phyloP scores from a whole-genome alignment of 306 rosid genomes.

The Biancaea sappan region DNA sequence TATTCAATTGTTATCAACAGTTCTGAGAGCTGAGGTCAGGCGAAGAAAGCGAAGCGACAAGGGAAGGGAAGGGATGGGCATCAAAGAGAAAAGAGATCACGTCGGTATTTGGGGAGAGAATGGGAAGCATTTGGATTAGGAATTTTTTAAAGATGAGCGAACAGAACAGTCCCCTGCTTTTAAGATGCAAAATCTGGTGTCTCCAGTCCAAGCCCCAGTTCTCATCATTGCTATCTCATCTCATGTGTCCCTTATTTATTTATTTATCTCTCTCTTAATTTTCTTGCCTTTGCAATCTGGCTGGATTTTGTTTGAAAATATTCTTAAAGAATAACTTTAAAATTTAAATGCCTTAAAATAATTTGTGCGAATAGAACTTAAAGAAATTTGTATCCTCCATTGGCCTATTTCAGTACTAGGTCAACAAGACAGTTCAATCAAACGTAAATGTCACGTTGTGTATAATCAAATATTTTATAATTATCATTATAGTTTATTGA shows the following conservation, averaged over 20 bases:
- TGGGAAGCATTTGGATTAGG: conserved; percentile 24
- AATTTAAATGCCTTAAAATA: too few species aligned
- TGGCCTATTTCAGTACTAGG: too few species aligned
- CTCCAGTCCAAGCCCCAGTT: neutral
- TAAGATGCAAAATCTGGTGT: conserved; percentile 30
- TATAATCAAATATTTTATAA: too few species aligned
- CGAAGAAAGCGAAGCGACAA: conserved; percentile 12
- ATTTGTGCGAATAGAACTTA: too few species aligned
- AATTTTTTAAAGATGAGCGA: neutral
- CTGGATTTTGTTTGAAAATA: too few species aligned
- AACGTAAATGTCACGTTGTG: too few species aligned
- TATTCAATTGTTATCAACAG: conserved; percentile 6
- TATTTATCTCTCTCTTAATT: neutral
- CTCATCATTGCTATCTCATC: conserved; percentile 36
- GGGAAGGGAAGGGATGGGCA: conserved; percentile 32
- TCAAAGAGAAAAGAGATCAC: too few species aligned
- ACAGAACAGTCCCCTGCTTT: conserved; percentile 27
- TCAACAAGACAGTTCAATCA: too few species aligned
- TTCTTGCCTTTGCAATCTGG: neutral
- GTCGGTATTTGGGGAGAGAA: too few species aligned
- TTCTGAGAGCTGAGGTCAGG: conserved; percentile 12
- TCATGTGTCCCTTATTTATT: neutral
- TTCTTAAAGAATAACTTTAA: too few species aligned
- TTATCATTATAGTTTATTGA: too few species aligned
- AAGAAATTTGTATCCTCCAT: too few species aligned